phyloP scores from a whole-genome alignment of 805 yeast species.

The Candida argentea region DNA sequence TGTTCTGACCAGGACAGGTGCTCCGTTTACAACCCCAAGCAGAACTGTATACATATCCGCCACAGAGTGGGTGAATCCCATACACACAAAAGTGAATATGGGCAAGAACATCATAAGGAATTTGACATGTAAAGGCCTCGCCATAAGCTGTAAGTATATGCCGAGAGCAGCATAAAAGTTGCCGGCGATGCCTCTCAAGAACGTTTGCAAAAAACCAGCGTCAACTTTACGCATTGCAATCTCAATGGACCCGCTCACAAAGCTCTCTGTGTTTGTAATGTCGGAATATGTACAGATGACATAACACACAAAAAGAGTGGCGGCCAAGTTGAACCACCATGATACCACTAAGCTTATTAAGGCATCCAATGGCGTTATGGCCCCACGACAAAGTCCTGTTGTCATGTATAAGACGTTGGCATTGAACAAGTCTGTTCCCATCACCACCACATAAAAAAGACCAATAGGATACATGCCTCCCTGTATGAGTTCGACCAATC shows the following conservation, averaged over 20 bases:
- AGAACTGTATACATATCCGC: slow-evolving; percentile 72
- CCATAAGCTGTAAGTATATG: slow-evolving; percentile 66
- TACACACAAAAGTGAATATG: slow-evolving; percentile 63
- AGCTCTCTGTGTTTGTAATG: slow-evolving; percentile 29
- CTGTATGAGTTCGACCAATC: slow-evolving; percentile 43
- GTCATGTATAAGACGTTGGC: slow-evolving; percentile 64
- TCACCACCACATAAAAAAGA: slow-evolving; percentile 58
- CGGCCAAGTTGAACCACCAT: slow-evolving; percentile 56
- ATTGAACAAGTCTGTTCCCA: slow-evolving; percentile 71
- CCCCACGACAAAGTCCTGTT: slow-evolving; percentile 60
- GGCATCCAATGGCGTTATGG: slow-evolving; percentile 56
- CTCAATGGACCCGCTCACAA: slow-evolving; percentile 37
- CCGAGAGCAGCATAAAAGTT: slow-evolving; percentile 72
- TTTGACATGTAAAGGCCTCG: slow-evolving; percentile 72
- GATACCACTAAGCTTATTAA: slow-evolving; percentile 57
- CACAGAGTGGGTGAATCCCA: slow-evolving; percentile 73
- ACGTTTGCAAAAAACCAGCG: slow-evolving; percentile 47
- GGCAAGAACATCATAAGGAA: slow-evolving; percentile 55
- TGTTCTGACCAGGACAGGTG: slow-evolving; percentile 49
- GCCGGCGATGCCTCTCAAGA: slow-evolving; percentile 65
- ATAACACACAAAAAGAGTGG: slow-evolving; percentile 56
- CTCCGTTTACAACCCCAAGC: slow-evolving; percentile 59
- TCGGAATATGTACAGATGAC: slow-evolving; percentile 51
- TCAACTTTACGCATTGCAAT: slow-evolving; percentile 35
- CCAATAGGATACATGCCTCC: slow-evolving; percentile 64